Conservation (phyloP, 2,329 filamentous ascomycete species). For the Scedosporium apiospermum region DNA sequence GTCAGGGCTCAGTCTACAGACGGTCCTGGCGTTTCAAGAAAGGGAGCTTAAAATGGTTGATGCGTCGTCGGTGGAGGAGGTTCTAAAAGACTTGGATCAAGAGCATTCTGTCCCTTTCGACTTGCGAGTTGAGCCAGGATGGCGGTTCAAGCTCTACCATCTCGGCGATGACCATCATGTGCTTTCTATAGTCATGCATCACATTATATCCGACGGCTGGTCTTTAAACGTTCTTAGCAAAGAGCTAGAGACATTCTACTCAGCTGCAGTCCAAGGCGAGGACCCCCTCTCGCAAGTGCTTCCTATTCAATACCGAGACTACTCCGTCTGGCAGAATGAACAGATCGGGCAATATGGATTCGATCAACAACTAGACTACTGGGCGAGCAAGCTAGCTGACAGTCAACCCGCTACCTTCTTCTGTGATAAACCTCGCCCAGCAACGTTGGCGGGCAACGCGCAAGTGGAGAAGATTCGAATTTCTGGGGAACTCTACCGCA, state of each 20-base stretch:
- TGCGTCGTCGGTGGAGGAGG: not conserved
- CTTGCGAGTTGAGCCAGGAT: constrained; percentile 13
- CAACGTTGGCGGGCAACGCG: not conserved
- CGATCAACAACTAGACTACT: constrained; percentile 14
- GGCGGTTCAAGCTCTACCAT: constrained; percentile 11
- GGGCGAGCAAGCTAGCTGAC: constrained; percentile 11
- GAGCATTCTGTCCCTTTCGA: constrained; percentile 16
- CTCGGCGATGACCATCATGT: constrained; percentile 12
- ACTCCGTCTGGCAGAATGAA: constrained; percentile 14
- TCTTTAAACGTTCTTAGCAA: constrained; percentile 15
- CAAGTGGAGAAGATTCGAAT: not conserved
- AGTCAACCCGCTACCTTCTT: constrained; percentile 12
- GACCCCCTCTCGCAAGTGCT: constrained; percentile 11
- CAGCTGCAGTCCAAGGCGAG: constrained; percentile 7
- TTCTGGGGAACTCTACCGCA: constrained; percentile 3
- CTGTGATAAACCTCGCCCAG: constrained; percentile 7
- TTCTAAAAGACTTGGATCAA: not conserved
- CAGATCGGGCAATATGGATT: constrained; percentile 9
- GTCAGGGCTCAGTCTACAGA: constrained; percentile 8
- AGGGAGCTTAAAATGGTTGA: not conserved
- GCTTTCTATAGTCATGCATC: constrained; percentile 18
- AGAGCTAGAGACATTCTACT: constrained; percentile 15
- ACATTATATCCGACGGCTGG: constrained; percentile 20
- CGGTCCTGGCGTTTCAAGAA: not conserved
- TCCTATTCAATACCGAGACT: constrained; percentile 17